A percentile compares a stretch with the other conserved stretches of the same genome.
Conservation (phyloP, 495 filamentous ascomycete species). For the Aspergillus conjunctus region DNA sequence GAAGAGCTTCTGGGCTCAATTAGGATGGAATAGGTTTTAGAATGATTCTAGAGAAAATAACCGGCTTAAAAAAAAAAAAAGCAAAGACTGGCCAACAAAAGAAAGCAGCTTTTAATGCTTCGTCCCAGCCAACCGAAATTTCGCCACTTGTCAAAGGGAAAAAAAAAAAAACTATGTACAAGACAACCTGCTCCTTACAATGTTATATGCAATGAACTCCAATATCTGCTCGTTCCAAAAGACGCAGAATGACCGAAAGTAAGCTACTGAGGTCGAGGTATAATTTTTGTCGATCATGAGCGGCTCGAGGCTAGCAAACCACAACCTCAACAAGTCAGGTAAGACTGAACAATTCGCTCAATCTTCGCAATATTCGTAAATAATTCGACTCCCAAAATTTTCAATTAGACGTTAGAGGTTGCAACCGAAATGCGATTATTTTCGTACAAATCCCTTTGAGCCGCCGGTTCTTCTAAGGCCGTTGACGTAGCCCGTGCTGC, state of each 20-base stretch:
- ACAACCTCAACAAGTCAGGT: too few species aligned
- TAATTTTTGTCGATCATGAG: too few species aligned
- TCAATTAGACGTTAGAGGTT: too few species aligned
- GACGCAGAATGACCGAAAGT: background rate
- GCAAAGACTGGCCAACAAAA: too few species aligned
- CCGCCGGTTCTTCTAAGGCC: slow-evolving; percentile 44
- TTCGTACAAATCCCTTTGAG: slow-evolving; percentile 50
- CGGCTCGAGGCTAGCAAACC: too few species aligned
- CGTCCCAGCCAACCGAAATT: background rate
- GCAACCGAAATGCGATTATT: slow-evolving; percentile 16
- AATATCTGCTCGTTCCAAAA: too few species aligned
- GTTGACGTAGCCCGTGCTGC: slow-evolving; percentile 40
- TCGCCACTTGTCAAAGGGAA: background rate
- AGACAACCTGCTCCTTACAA: too few species aligned
- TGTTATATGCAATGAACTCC: too few species aligned
- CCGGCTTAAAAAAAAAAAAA: slow-evolving; percentile 3
- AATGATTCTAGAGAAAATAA: background rate
- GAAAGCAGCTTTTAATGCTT: slow-evolving; percentile 4
- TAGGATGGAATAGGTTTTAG: background rate
- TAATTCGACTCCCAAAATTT: too few species aligned
- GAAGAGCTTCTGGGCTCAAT: background rate
- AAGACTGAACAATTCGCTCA: too few species aligned
- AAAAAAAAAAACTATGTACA: too few species aligned
- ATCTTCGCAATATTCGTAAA: too few species aligned
- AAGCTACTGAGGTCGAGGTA: background rate